These are phyloP conservation scores for Oryza glumipatula DNA, from an alignment of 176 grass and related monocot genomes.

Conservation along the genomic window DNA sequence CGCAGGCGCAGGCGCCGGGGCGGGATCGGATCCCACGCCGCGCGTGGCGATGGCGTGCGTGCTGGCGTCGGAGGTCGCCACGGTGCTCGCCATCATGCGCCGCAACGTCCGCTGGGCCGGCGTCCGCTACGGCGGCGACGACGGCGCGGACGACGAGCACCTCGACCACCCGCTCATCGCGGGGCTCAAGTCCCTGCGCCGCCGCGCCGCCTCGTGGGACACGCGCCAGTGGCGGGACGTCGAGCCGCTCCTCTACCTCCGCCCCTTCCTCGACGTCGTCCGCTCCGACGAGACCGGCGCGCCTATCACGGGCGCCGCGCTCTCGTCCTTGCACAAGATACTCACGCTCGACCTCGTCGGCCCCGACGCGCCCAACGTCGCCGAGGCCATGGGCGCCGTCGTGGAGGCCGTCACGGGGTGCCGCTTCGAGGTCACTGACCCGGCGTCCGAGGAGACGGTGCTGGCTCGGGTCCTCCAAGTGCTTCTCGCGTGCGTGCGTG, in stretches of 20 bases:
- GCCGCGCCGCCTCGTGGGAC: constrained; percentile 66
- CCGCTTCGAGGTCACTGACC: constrained; percentile 95
- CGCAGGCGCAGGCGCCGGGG: background rate
- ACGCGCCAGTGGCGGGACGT: constrained; percentile 33
- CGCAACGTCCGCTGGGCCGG: constrained; percentile 94
- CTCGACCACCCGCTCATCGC: constrained; percentile 77
- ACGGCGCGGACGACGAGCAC: constrained; percentile 59
- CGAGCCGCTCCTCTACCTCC: constrained; percentile 75
- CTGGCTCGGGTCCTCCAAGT: constrained; percentile 90
- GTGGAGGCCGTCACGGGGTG: constrained; percentile 88
- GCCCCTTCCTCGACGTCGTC: constrained; percentile 86
- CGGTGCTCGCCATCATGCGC: constrained; percentile 94
- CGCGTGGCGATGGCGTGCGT: constrained; percentile 77
- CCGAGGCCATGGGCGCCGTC: constrained; percentile 67
- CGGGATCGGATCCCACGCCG: constrained; percentile 21
- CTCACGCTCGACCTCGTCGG: constrained; percentile 74
- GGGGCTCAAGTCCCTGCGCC: constrained; percentile 74
- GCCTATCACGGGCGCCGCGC: constrained; percentile 86
- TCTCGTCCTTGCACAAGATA: constrained; percentile 90
- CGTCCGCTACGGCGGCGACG: constrained; percentile 65
- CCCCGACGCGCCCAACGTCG: constrained; percentile 41
- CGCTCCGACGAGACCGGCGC: constrained; percentile 96
- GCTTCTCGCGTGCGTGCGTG: constrained; percentile 76
- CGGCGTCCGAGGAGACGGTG: constrained; percentile 91
- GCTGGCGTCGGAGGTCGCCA: constrained; percentile 85